phyloP scores from a whole-genome alignment of 208 protist species.

The Leishmania guyanensis region DNA sequence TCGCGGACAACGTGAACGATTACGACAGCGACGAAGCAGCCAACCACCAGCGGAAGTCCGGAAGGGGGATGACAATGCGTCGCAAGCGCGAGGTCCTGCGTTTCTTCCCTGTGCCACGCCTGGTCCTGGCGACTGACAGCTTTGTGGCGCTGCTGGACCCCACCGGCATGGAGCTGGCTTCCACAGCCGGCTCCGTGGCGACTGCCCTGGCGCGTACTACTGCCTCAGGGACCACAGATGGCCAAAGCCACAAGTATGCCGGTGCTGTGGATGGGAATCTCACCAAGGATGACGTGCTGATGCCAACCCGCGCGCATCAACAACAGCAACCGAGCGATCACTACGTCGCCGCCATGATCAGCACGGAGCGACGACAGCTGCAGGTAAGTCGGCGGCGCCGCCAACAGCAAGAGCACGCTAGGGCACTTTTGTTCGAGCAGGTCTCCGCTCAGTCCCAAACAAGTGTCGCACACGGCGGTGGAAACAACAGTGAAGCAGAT shows the following conservation, averaged over 20 bases:
- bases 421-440: constrained; percentile 30
- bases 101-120: constrained; percentile 61
- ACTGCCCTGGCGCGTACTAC: neutral
- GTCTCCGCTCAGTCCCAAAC: constrained; percentile 23
- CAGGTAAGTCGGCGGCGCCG: constrained; percentile 14
- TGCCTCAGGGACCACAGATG: neutral
- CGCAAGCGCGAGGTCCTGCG: constrained; percentile 6
- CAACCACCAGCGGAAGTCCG: neutral
- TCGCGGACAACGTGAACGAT: neutral
- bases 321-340: constrained; percentile 9
- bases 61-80: neutral
- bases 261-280: neutral
- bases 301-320: neutral
- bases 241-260: neutral
- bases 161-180: constrained; percentile 35
- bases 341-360: constrained; percentile 17
- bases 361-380: constrained; percentile 18
- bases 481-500: neutral
- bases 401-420: constrained; percentile 27
- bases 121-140: constrained; percentile 66
- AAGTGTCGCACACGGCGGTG: neutral
- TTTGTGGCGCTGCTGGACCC: constrained; percentile 61
- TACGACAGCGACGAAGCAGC: neutral
- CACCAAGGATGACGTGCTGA: neutral
- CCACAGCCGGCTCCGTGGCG: neutral